Evolutionary conservation across 176 grass and related monocot species (phyloP).

Genomic region (Aechmea fasciata): DNA sequence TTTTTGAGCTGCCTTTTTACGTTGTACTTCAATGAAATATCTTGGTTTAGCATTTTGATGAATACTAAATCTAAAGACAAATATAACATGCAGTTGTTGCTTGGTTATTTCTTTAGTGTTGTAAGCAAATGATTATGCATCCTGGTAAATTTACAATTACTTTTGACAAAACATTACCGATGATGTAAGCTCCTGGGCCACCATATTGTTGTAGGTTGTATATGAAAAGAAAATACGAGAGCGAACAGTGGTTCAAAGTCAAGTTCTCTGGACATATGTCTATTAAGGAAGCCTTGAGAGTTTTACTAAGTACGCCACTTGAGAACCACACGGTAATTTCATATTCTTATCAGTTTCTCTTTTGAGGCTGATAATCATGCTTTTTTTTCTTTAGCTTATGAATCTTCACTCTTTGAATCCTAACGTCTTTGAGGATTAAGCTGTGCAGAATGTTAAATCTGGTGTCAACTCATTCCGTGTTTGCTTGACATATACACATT

Average conservation of each 20-base stretch:
- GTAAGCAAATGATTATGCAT: neutral
- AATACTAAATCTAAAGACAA: too few species aligned
- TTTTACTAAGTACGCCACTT: slow-evolving; percentile 44
- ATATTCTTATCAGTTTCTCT: neutral
- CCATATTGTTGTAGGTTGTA: slow-evolving; percentile 42
- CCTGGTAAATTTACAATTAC: neutral
- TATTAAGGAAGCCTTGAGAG: slow-evolving; percentile 66
- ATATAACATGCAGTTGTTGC: too few species aligned
- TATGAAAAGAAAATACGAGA: slow-evolving; percentile 62
- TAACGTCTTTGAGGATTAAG: slow-evolving; percentile 6
- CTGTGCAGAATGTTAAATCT: slow-evolving; percentile 61
- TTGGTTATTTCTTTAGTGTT: neutral
- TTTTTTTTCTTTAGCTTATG: slow-evolving; percentile 11
- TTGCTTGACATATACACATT: slow-evolving; percentile 66
- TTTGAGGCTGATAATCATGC: slow-evolving; percentile 4
- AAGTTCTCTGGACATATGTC: slow-evolving; percentile 45
- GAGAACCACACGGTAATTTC: slow-evolving; percentile 59
- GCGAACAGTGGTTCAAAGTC: slow-evolving; percentile 55
- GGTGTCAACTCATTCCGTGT: slow-evolving; percentile 54
- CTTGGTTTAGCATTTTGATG: too few species aligned
- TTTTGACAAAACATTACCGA: slow-evolving; percentile 5
- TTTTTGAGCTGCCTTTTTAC: too few species aligned
- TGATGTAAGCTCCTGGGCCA: neutral
- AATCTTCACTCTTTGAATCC: slow-evolving; percentile 9
- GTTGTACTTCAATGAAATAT: too few species aligned